Evolutionary conservation across 495 filamentous ascomycete genomes (phyloP), one percentile per base, ranked within the genome.

Genomic region (Neohortaea acidophila): DNA sequence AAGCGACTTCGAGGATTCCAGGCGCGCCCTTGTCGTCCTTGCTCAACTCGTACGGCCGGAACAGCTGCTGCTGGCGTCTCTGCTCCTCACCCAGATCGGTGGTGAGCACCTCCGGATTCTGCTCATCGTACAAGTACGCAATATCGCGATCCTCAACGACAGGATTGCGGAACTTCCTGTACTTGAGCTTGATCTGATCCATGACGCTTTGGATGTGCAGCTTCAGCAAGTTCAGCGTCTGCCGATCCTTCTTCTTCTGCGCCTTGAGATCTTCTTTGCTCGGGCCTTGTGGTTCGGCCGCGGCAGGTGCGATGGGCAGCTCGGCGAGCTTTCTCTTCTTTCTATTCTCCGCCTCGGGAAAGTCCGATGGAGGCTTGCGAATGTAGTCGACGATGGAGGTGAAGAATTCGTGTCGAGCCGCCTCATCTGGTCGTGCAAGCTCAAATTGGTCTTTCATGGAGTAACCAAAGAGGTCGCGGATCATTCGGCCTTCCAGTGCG

Each of bases 181-280:
- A 86, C 47, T 69, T 73, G 42, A 70, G 73, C 48, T 89, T 81
- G 42, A 94, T 81, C 59, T 91, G 79, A 44, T 96, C 87, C 84
- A 97, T 92, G 47, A 94, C 78, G 10, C 80, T 80, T 57, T 93
- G 84, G 36, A 97, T 73, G 18, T 77, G 67, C 13, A 87, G 67
- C 60, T 94, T 96, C 38, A 97, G 61, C 38, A 79, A 57, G 54
- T 94, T 94, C 24, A 94, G 63, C 2, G 71, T 69, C 38, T 82
- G 72, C 22, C 78, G 71, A 56, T 97, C 91, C 26, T 72, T 70
- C 58, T 79, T 74, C 52, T 77, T 83, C 60, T 84, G 81, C 1
- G 70, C 74, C 49, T 81, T 81, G 26, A 80, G 67, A 55, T 94
- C 77, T 36, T 81, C 80, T 51, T 83, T 82, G 13, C 71, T 81